phyloP scores from a whole-genome alignment of 768 basidiomycete species.

The Russula emetica region DNA sequence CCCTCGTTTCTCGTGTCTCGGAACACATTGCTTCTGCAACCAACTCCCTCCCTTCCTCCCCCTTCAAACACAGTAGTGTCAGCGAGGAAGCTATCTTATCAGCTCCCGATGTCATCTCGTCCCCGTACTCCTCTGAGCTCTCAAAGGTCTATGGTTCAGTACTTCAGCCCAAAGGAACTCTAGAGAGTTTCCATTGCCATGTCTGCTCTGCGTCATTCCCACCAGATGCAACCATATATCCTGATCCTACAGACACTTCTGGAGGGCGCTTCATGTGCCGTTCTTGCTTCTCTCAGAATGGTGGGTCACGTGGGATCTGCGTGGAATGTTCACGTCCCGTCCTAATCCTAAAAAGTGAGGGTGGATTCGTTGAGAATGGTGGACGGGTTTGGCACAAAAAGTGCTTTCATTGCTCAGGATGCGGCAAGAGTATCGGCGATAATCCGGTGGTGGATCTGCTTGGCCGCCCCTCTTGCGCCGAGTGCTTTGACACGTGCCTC shows the following conservation, averaged over 20 bases:
- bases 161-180: constrained; percentile 69
- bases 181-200: constrained; percentile 65
- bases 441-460: constrained; percentile 79
- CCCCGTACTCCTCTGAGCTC: constrained; percentile 51
- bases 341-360: constrained; percentile 69
- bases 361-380: constrained; percentile 67
- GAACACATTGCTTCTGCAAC: constrained; percentile 56
- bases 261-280: constrained; percentile 62
- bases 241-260: constrained; percentile 47
- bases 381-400: constrained; percentile 75
- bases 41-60: constrained; percentile 51
- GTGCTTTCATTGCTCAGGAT: constrained; percentile 74
- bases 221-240: constrained; percentile 84
- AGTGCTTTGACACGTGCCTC: constrained; percentile 77
- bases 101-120: constrained; percentile 54
- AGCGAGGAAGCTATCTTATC: constrained; percentile 37
- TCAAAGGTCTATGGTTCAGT: constrained; percentile 85
- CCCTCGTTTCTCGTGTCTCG: constrained; percentile 47
- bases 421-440: constrained; percentile 67
- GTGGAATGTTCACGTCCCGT: constrained; percentile 65
- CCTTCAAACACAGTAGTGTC: constrained; percentile 44
- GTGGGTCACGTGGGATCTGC: constrained; percentile 76
- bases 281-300: constrained; percentile 63
- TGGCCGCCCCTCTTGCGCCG: constrained; percentile 71
- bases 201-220: constrained; percentile 61